Conservation (phyloP, 2,329 filamentous ascomycete genomes). For the Calonectria crousiana region DNA sequence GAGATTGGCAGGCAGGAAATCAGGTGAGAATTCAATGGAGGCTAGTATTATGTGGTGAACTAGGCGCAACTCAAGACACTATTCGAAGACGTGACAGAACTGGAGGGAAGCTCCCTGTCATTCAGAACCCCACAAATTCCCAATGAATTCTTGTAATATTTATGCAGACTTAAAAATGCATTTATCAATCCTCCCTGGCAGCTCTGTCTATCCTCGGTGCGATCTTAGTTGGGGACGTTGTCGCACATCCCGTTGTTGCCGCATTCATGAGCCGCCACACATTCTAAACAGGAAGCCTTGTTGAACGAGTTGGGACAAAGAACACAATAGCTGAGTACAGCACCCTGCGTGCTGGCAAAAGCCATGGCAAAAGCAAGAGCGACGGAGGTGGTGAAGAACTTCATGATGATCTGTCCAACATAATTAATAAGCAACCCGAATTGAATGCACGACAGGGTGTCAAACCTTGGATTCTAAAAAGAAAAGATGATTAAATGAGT, state of each 20-base stretch:
- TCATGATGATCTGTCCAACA: background rate
- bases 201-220: background rate
- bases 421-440: background rate
- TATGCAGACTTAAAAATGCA: background rate
- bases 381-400: background rate
- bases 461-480: background rate
- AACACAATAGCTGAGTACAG: background rate
- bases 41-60: too few species aligned
- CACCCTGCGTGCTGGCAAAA: background rate
- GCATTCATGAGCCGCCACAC: background rate
- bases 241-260: background rate
- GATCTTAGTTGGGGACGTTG: background rate
- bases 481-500: background rate
- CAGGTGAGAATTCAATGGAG: too few species aligned
- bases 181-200: background rate
- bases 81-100: too few species aligned
- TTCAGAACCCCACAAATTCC: too few species aligned
- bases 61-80: too few species aligned
- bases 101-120: too few species aligned
- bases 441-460: background rate
- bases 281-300: background rate
- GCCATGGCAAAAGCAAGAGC: background rate
- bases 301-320: background rate
- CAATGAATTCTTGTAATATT: too few species aligned
- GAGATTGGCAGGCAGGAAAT: too few species aligned